Percentiles rank a stretch among this genome's conserved stretches.
These are phyloP conservation scores for Curvularia sp. DNA, from an alignment of 2,329 filamentous ascomycete genomes.

Conservation along the genomic window DNA sequence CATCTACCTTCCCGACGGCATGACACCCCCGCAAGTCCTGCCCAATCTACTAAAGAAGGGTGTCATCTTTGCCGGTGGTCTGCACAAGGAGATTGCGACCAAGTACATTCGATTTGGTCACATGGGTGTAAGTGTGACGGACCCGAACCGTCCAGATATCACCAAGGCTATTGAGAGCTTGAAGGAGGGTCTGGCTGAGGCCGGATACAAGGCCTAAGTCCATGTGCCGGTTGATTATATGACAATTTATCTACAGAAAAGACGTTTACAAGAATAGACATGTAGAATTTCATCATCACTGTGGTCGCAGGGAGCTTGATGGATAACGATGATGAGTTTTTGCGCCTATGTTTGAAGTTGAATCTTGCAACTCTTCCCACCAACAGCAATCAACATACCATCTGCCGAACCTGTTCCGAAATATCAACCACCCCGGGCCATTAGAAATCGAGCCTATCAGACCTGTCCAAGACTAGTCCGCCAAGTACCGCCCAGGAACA, in stretches of 20 bases:
- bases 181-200: conserved; percentile 75
- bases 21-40: conserved; percentile 82
- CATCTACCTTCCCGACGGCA: conserved; percentile 87
- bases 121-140: conserved; percentile 94
- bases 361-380: neutral
- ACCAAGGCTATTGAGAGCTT: conserved; percentile 83
- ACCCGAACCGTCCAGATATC: conserved; percentile 79
- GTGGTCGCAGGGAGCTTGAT: conserved; percentile 5
- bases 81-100: conserved; percentile 93
- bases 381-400: neutral
- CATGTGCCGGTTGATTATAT: neutral
- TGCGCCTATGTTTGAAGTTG: conserved; percentile 16
- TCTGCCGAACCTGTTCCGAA: neutral
- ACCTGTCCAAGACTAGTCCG: conserved; percentile 4
- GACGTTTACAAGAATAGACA: conserved; percentile 15
- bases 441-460: neutral
- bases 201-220: conserved; percentile 63
- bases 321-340: conserved; percentile 5
- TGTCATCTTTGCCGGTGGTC: conserved; percentile 90
- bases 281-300: neutral
- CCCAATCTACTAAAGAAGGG: conserved; percentile 85
- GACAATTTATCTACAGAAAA: neutral
- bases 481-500: conserved; percentile 14
- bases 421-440: neutral
- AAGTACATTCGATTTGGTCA: conserved; percentile 97